Conservation (phyloP, 1,284 basidiomycete species). For the Macrocystidia cucumis region DNA sequence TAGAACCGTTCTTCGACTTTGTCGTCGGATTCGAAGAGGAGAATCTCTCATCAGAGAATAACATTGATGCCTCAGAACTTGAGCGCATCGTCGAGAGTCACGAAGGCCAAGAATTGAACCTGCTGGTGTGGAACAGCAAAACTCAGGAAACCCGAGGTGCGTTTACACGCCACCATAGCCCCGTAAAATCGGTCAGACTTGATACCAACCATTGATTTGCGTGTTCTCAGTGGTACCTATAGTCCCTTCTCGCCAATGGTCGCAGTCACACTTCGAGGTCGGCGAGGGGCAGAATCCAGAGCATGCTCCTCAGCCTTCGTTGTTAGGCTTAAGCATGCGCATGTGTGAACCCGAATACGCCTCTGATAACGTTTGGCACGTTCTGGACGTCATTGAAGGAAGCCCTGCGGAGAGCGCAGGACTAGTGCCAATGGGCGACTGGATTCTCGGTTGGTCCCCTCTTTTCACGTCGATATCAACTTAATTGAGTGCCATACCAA, state of each 20-base stretch:
- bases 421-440: conserved; percentile 41
- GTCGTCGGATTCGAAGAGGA: conserved; percentile 84
- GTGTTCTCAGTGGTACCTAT: conserved; percentile 77
- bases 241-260: conserved; percentile 82
- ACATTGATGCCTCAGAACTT: conserved; percentile 67
- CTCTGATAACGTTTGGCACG: conserved; percentile 95
- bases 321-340: conserved; percentile 89
- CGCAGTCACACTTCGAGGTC: conserved; percentile 30
- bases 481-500: conserved; percentile 3
- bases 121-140: conserved; percentile 92
- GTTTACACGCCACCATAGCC: conserved; percentile 20
- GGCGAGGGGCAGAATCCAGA: conserved; percentile 15
- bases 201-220: conserved; percentile 6
- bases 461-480: background rate
- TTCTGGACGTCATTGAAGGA: conserved; percentile 93
- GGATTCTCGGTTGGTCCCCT: conserved; percentile 28
- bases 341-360: conserved; percentile 84
- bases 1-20: conserved; percentile 98
- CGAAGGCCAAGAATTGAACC: conserved; percentile 72
- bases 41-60: conserved; percentile 42
- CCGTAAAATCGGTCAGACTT: background rate
- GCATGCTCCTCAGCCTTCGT: conserved; percentile 53
- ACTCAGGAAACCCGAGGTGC: conserved; percentile 76
- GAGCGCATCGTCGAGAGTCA: conserved; percentile 82
- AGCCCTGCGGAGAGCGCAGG: conserved; percentile 84